Evolutionary conservation across 305 asterid species (phyloP).

Genomic region (Fraxinus xanthoxyloides): DNA sequence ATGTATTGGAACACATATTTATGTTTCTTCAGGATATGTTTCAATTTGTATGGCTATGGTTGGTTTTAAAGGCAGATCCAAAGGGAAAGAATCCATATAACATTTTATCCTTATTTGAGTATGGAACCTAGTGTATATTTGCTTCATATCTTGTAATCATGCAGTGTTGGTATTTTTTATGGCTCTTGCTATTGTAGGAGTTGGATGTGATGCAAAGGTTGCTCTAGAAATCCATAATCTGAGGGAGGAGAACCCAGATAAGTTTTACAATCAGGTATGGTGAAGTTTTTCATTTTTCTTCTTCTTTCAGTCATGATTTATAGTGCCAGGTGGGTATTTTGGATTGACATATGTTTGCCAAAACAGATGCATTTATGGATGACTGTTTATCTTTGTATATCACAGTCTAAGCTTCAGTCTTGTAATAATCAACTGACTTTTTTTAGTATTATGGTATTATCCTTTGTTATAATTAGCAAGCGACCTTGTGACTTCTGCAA

Average conservation of each 20-base stretch:
- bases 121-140: background rate
- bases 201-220: conserved; percentile 99
- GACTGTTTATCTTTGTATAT: background rate
- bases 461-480: conserved; percentile 8
- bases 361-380: background rate
- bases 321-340: background rate
- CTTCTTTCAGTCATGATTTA: background rate
- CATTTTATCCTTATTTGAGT: background rate
- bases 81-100: background rate
- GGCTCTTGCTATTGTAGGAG: conserved; percentile 53
- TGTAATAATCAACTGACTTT: background rate
- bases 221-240: conserved; percentile 94
- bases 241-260: conserved; percentile 98
- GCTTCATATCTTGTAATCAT: background rate
- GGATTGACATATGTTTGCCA: background rate
- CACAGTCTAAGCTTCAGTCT: background rate
- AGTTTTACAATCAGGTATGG: conserved; percentile 91
- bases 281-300: background rate
- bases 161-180: conserved; percentile 6
- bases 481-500: conserved; percentile 1
- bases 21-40: background rate
- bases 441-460: background rate
- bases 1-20: background rate
- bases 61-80: conserved; percentile 7
- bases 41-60: background rate